A percentile compares a stretch with the other conserved stretches of the same genome.
Evolutionary conservation across 2,329 filamentous ascomycete species (phyloP).

Genomic region (Exophiala bonariae): DNA sequence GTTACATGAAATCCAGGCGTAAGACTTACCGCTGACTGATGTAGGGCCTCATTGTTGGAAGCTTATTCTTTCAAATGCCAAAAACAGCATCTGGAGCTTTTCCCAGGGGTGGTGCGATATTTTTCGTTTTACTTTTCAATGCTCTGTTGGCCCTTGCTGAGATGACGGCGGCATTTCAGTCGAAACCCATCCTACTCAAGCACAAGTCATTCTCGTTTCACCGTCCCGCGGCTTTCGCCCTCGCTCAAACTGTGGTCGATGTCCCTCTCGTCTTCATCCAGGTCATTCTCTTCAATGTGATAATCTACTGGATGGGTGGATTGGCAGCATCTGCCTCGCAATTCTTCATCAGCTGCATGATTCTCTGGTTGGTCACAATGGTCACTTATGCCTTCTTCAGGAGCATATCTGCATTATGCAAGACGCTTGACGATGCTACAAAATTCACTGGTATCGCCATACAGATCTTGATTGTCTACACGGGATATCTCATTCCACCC

Average conservation of each 20-base stretch:
- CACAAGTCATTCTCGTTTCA: constrained; percentile 72
- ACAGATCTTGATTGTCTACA: constrained; percentile 60
- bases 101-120: constrained; percentile 61
- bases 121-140: constrained; percentile 65
- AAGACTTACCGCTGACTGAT: not conserved
- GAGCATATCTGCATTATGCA: constrained; percentile 48
- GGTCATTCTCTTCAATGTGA: constrained; percentile 58
- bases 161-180: constrained; percentile 60
- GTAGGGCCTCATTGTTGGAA: constrained; percentile 46
- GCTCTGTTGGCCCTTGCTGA: constrained; percentile 62
- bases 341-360: constrained; percentile 61
- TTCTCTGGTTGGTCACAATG: constrained; percentile 56
- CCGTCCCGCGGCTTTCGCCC: constrained; percentile 59
- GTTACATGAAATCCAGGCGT: not conserved
- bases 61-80: constrained; percentile 56
- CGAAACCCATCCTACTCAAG: constrained; percentile 66
- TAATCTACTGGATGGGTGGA: constrained; percentile 64
- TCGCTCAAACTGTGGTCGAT: constrained; percentile 60
- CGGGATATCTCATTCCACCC: constrained; percentile 63
- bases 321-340: constrained; percentile 58
- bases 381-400: constrained; percentile 58
- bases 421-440: constrained; percentile 52
- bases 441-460: constrained; percentile 51
- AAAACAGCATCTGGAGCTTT: constrained; percentile 57
- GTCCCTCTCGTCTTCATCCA: constrained; percentile 59